Evolutionary conservation across 345 rosid species (phyloP), one percentile per base, ranked within the genome.

Genomic region (Combretum micranthum): DNA sequence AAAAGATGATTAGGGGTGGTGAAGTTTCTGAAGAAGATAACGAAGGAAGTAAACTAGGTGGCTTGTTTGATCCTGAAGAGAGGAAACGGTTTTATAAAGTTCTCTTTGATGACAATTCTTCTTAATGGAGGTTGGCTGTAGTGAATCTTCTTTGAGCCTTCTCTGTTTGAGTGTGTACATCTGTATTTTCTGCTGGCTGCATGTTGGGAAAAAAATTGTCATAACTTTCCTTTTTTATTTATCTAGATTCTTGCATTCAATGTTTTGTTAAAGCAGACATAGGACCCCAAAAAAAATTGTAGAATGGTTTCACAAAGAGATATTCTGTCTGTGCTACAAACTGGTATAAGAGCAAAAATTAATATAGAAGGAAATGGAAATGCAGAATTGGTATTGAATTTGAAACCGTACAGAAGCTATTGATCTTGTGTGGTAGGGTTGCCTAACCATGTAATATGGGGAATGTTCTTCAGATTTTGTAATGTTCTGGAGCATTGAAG

Each of bases 1-100:
- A 61, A 66, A 76, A 54, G 59, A 75, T 72, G 73, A 68, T 50
- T 10, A 55, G 19, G 19, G 48, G 71, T 45, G 61, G 43, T 56
- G 83, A 75, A 56, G 54, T 20, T 0, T 58, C 81, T 32, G 89
- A 78, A 25, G 71, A 74, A 56, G 91, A 81, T 49, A 71, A 63
- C 37, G 67, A 12, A 59, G 72, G 74, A 19, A 80, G 75, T 54
- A 76, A 70, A 60, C 55, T 66, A 39, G 77, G 85, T 12, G 83
- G 86, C 54, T 65, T 92, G 67, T 84, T 88, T 55, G 78, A 88
- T 60, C 74, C 87, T 13, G 95, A 92, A 79, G 96, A 88, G 67
- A 80, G 96, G 55, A 84, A 84, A 65, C 70, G 90, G 60, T 88
- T 92, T 65, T 86, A 88, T 68, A 80, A 80, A 72, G 77, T 77